Evolutionary conservation across 2,329 filamentous ascomycete species (phyloP).

Genomic region (Calonectria honghensis): DNA sequence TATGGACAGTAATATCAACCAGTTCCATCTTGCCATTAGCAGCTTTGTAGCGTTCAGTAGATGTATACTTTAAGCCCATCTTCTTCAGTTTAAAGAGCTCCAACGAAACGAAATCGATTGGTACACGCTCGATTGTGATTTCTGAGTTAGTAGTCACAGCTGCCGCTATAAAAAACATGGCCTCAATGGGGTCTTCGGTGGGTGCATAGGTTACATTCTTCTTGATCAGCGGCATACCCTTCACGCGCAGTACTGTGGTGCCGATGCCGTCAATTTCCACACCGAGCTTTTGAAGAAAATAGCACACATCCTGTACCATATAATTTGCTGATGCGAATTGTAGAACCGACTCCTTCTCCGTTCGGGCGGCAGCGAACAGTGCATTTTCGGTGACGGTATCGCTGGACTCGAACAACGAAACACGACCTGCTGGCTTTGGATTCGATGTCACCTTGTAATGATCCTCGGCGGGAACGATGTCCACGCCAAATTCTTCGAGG

Average conservation of each 20-base stretch:
- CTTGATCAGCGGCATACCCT: neutral
- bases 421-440: neutral
- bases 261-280: neutral
- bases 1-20: neutral
- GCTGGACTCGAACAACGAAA: neutral
- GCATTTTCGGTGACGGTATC: conserved; percentile 10
- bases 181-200: conserved; percentile 9
- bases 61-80: neutral
- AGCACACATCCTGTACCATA: conserved; percentile 10
- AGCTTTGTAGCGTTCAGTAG: neutral
- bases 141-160: conserved; percentile 2
- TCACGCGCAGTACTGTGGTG: neutral
- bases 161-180: conserved; percentile 7
- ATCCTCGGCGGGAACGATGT: neutral
- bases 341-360: neutral
- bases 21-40: conserved; percentile 2
- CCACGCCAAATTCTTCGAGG: neutral
- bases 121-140: neutral
- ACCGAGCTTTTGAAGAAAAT: conserved; percentile 12
- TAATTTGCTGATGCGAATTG: conserved; percentile 3
- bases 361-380: conserved; percentile 1
- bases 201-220: conserved; percentile 15
- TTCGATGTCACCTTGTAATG: conserved; percentile 1
- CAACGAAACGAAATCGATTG: neutral
- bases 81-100: conserved; percentile 1